Base-by-base conservation (phyloP, 2,329 filamentous ascomycete genomes). In the Alternaria tenuissima region DNA sequence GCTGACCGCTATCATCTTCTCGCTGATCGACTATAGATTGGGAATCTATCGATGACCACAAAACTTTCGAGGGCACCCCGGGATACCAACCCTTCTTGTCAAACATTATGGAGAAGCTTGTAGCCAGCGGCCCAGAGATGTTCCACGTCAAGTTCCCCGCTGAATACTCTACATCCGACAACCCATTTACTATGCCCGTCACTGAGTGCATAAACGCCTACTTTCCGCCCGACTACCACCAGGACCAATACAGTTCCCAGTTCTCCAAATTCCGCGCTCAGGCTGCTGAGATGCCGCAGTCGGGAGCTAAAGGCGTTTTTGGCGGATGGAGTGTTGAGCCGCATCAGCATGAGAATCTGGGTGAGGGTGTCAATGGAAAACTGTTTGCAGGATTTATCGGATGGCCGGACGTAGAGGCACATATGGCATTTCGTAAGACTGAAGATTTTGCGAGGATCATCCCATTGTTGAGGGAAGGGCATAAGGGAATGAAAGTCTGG, bases 321-420 rank as follows among this genome's bases (percentile, higher is more conserved):
- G 73, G 69, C 39, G 69, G 77, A 57, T 74, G 82, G 81, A 67
- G 72, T 62, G 38, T 80, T 2, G 78, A 80, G 52, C 57, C 60
- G 54, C 67, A 62, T 8, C 52, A 44, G 43, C 65, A 63, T 52
- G 66, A 64, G 44, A 55, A 30, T 60, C 69, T 67, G 38, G 67
- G 64, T 1, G 62, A 65, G 34, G 66, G 60, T 2, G 63, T 75
- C 0, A 76, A 77, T 4, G 73, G 75, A 3, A 78, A 79, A 55
- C 71, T 81, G 56, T 80, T 80, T 65, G 66, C 82, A 4, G 59
- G 80, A n/a, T 76, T 78, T 18, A 74, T 85, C 55, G 85, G 85
- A 5, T 88, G 86, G 86, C 74, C 81, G 52, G 83, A 77, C 65
- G 76, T 83, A 20, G 81, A 85, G 36, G 77, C 76, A 48, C 86